These are phyloP conservation scores for Herpotrichia juniperi DNA, from an alignment of 2,329 filamentous ascomycete genomes.

Conservation along the genomic window DNA sequence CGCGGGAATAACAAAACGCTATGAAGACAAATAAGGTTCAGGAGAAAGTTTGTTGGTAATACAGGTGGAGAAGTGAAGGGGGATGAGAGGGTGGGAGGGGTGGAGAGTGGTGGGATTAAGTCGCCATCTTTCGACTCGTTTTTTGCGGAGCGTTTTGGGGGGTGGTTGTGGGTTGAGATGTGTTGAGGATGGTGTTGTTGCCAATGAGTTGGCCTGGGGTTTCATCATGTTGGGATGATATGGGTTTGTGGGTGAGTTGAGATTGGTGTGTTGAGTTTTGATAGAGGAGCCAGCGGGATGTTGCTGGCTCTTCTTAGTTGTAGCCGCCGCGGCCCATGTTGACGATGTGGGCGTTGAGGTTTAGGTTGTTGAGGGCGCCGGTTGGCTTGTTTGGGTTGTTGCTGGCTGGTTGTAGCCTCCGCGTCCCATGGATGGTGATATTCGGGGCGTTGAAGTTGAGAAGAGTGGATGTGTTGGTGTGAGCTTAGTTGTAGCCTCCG, in stretches of 20 bases:
- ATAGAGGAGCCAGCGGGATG: neutral
- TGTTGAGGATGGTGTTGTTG: constrained; percentile 6
- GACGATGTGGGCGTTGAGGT: constrained; percentile 13
- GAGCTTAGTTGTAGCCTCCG: constrained; percentile 23
- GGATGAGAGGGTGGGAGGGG: neutral
- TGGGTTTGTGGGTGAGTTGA: neutral
- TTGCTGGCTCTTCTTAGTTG: constrained; percentile 20
- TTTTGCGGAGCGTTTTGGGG: constrained; percentile 31
- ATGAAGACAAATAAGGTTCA: too few relatives aligned
- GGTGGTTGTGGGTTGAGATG: constrained; percentile 11
- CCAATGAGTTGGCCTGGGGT: too few relatives aligned
- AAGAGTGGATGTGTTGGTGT: neutral
- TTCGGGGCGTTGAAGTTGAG: too few relatives aligned
- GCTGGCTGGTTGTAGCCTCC: constrained; percentile 16
- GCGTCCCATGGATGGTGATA: constrained; percentile 23
- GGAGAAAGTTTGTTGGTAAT: neutral
- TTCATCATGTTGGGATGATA: too few relatives aligned
- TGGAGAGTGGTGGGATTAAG: neutral
- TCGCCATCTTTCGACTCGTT: constrained; percentile 35
- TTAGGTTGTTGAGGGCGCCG: neutral
- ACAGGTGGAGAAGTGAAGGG: neutral
- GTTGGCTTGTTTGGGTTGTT: constrained; percentile 7
- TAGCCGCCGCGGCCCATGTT: constrained; percentile 45
- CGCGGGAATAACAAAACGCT: neutral
- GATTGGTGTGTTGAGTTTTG: neutral